Conservation (phyloP, 768 basidiomycete genomes). For the Clitopilus hobsonii region DNA sequence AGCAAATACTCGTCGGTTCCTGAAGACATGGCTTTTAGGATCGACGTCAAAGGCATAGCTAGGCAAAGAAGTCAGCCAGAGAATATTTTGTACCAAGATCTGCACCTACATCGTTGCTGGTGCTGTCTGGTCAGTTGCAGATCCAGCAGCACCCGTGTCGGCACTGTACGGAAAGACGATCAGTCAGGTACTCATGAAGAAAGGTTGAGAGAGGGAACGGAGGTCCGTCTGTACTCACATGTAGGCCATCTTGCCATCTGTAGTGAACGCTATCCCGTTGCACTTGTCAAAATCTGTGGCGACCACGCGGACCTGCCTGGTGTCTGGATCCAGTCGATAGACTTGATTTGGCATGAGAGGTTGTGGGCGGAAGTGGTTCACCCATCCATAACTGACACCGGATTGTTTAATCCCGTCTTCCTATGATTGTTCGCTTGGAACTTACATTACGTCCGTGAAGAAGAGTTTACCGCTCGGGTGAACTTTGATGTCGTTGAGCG, state of each 20-base stretch:
- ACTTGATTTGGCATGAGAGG: constrained; percentile 72
- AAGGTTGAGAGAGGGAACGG: not conserved
- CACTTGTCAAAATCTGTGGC: constrained; percentile 72
- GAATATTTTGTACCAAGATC: not conserved
- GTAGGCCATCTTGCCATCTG: constrained; percentile 60
- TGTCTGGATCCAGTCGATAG: constrained; percentile 69
- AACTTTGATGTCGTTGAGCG: constrained; percentile 74
- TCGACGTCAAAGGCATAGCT: constrained; percentile 73
- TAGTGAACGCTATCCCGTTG: constrained; percentile 74
- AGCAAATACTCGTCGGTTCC: constrained; percentile 62
- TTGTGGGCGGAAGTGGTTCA: constrained; percentile 60
- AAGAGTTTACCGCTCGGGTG: constrained; percentile 68
- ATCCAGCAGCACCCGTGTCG: constrained; percentile 44
- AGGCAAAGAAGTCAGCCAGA: not conserved
- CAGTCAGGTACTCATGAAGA: too few species aligned
- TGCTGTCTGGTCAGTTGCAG: constrained; percentile 48
- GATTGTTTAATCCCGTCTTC: not conserved
- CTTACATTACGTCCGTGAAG: constrained; percentile 70
- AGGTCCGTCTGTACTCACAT: constrained; percentile 31
- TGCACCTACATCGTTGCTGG: constrained; percentile 63
- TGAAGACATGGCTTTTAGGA: constrained; percentile 44
- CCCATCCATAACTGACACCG: constrained; percentile 56
- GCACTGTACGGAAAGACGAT: constrained; percentile 24
- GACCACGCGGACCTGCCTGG: constrained; percentile 61
- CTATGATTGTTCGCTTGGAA: constrained; percentile 5